Conservation (phyloP, 768 basidiomycete species). For the Tephrocybe sp. region DNA sequence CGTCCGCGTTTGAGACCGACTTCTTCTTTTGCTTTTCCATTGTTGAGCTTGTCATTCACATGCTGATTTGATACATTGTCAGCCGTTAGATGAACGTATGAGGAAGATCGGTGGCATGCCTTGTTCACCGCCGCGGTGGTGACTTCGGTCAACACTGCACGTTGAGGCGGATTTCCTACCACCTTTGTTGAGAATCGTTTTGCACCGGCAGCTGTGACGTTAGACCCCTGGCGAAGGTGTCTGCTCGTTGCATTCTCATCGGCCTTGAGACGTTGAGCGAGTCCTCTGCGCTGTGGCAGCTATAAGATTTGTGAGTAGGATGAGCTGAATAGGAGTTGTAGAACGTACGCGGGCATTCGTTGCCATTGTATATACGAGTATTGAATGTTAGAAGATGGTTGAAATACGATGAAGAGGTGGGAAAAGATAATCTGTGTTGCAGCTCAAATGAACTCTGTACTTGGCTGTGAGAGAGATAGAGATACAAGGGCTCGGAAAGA, state of each 20-base stretch:
- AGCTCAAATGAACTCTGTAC: constrained; percentile 16
- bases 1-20: constrained; percentile 61
- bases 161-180: constrained; percentile 53
- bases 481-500: too few species aligned
- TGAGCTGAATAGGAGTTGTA: constrained; percentile 9
- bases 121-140: constrained; percentile 77
- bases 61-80: constrained; percentile 36
- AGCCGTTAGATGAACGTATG: constrained; percentile 11
- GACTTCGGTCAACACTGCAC: constrained; percentile 80
- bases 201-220: constrained; percentile 40
- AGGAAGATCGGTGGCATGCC: constrained; percentile 34
- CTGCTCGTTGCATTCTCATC: constrained; percentile 77
- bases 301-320: too few species aligned
- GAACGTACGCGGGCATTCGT: constrained; percentile 57
- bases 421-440: constrained; percentile 29
- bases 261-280: constrained; percentile 64
- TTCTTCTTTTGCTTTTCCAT: constrained; percentile 70
- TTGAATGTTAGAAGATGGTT: constrained; percentile 23
- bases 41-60: constrained; percentile 40
- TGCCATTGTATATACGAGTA: constrained; percentile 46
- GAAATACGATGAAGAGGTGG: constrained; percentile 21
- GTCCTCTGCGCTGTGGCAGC: constrained; percentile 67
- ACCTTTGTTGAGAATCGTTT: constrained; percentile 51
- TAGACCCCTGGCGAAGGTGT: constrained; percentile 63
- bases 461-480: constrained; percentile 17